These are phyloP conservation scores for Periconia digitata DNA, from an alignment of 2,329 filamentous ascomycete species.

Conservation along the genomic window DNA sequence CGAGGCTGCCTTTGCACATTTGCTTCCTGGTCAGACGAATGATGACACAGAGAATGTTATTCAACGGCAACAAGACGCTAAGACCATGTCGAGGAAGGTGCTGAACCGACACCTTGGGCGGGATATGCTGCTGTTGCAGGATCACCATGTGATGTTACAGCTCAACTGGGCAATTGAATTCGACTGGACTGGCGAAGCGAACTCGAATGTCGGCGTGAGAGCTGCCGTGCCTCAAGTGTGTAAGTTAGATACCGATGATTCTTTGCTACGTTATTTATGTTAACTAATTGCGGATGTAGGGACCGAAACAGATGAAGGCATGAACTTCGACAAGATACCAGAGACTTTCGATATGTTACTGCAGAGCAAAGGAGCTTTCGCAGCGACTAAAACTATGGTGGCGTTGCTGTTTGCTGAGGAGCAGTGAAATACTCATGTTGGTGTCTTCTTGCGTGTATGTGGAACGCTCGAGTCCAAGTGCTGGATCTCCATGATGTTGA, in stretches of 20 bases:
- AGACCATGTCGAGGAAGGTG: conserved; percentile 44
- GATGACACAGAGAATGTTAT: conserved; percentile 22
- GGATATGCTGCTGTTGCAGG: conserved; percentile 30
- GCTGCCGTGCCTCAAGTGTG: conserved; percentile 63
- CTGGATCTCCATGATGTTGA: no score
- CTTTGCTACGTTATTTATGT: neutral
- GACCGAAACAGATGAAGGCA: conserved; percentile 60
- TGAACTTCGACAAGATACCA: conserved; percentile 60
- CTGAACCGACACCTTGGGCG: conserved; percentile 51
- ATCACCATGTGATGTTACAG: conserved; percentile 49
- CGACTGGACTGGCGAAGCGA: conserved; percentile 73
- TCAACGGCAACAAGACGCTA: conserved; percentile 4
- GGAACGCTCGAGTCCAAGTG: no score
- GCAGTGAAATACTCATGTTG: no score
- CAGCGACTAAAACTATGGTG: conserved; percentile 61
- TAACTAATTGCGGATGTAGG: conserved; percentile 39
- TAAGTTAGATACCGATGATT: conserved; percentile 45
- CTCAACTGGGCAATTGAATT: conserved; percentile 67
- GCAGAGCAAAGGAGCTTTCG: conserved; percentile 56
- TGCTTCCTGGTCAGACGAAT: conserved; percentile 18
- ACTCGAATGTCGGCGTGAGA: conserved; percentile 58
- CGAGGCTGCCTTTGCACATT: conserved; percentile 49
- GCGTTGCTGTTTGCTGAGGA: conserved; percentile 53
- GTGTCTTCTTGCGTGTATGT: no score
- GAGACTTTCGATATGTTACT: conserved; percentile 63